Percentiles rank a stretch among this genome's conserved stretches.
phyloP scores from a whole-genome alignment of 192 early-diverging fungal genomes.

The Backusella luteola region DNA sequence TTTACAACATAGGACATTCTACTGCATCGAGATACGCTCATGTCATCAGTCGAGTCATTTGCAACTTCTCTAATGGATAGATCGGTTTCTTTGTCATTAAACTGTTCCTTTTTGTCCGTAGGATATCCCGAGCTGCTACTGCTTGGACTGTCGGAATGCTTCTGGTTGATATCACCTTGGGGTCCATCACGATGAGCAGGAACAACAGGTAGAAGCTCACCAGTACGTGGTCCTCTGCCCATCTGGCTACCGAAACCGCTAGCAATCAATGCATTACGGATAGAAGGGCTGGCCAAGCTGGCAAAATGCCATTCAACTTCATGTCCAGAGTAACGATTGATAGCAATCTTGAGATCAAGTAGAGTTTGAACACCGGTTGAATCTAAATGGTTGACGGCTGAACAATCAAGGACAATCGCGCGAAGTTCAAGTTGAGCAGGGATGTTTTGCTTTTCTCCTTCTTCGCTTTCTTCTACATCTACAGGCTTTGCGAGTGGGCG shows the following conservation, averaged over 20 bases:
- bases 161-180: neutral
- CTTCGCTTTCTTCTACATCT: neutral
- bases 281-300: neutral
- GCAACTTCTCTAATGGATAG: neutral
- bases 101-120: neutral
- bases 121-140: neutral
- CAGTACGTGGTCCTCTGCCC: slow-evolving; percentile 14
- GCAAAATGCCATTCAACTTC: slow-evolving; percentile 31
- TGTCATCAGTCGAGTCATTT: neutral
- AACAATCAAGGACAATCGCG: slow-evolving; percentile 29
- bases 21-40: neutral
- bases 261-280: slow-evolving; percentile 15
- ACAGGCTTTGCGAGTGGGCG: neutral
- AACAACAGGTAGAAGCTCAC: slow-evolving; percentile 24
- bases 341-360: neutral
- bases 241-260: slow-evolving; percentile 25
- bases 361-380: slow-evolving; percentile 22
- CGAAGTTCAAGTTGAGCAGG: slow-evolving; percentile 6
- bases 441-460: neutral
- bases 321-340: slow-evolving; percentile 19
- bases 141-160: neutral
- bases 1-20: slow-evolving; percentile 14
- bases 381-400: slow-evolving; percentile 20
- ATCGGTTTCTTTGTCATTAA: neutral
- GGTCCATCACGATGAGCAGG: slow-evolving; percentile 18